phyloP scores from a whole-genome alignment of 495 filamentous ascomycete species.

The Aspergillus sclerotiicarbonarius region DNA sequence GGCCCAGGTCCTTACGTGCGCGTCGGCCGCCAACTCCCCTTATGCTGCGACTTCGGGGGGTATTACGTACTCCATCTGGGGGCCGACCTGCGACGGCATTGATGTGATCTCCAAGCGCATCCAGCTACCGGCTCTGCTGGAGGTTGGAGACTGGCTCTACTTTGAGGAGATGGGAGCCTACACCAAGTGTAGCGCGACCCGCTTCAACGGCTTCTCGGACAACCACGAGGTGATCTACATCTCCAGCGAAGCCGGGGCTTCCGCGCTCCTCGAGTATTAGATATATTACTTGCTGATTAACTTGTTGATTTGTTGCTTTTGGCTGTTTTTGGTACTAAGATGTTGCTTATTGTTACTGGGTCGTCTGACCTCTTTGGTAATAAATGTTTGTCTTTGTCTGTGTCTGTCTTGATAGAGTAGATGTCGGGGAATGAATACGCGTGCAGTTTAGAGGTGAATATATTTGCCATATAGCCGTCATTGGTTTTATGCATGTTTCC shows the following conservation, averaged over 20 bases:
- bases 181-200: conserved; percentile 92
- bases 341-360: neutral
- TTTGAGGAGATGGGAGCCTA: conserved; percentile 99
- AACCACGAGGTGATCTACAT: conserved; percentile 91
- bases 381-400: conserved; percentile 8
- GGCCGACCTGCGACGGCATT: conserved; percentile 95
- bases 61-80: conserved; percentile 89
- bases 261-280: conserved; percentile 64
- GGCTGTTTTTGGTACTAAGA: conserved; percentile 8
- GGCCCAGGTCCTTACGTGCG: conserved; percentile 72
- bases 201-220: conserved; percentile 98
- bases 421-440: neutral
- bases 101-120: conserved; percentile 83
- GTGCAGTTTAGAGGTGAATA: neutral
- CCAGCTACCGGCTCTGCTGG: conserved; percentile 66
- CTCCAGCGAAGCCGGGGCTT: conserved; percentile 84
- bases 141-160: conserved; percentile 96
- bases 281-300: too few species aligned
- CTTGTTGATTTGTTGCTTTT: conserved; percentile 13
- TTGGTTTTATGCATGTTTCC: too few species aligned
- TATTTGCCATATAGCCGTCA: neutral
- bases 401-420: conserved; percentile 14
- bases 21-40: conserved; percentile 47
- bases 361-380: neutral
- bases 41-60: conserved; percentile 45